Percentiles rank a stretch among this genome's conserved stretches.
Evolutionary conservation across 2,329 filamentous ascomycete genomes (phyloP).

Genomic region (Colletotrichum cuscutae): DNA sequence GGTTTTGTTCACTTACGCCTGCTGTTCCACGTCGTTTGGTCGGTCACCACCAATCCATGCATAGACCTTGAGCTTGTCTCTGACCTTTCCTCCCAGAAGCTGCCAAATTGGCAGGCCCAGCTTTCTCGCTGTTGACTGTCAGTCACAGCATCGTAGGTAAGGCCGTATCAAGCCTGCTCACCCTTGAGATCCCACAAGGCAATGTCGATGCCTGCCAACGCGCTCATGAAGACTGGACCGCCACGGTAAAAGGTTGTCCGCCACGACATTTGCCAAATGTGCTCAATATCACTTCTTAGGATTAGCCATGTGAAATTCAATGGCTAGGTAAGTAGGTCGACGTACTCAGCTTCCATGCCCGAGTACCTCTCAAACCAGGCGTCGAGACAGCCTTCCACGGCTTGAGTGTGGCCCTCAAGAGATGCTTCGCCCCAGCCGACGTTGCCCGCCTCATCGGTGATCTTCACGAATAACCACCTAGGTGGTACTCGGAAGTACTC

Average conservation of each 20-base stretch:
- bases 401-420: conserved; percentile 77
- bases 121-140: conserved; percentile 48
- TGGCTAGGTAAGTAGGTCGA: neutral
- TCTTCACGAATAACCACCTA: conserved; percentile 82
- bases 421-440: conserved; percentile 81
- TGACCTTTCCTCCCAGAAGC: conserved; percentile 78
- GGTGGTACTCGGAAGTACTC: conserved; percentile 82
- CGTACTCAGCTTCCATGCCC: conserved; percentile 77
- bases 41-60: conserved; percentile 83
- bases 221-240: conserved; percentile 84
- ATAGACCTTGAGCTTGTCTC: conserved; percentile 77
- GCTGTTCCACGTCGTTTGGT: conserved; percentile 71
- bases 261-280: conserved; percentile 82
- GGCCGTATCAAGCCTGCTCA: conserved; percentile 2
- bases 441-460: conserved; percentile 72
- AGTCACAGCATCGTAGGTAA: neutral
- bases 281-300: conserved; percentile 73
- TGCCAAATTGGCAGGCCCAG: conserved; percentile 76
- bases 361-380: conserved; percentile 71
- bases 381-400: conserved; percentile 79
- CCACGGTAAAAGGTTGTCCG: conserved; percentile 80
- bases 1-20: conserved; percentile 59
- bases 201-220: conserved; percentile 81
- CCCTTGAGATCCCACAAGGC: conserved; percentile 82
- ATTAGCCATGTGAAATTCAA: neutral